A percentile compares a stretch with the other conserved stretches of the same genome.
Evolutionary conservation across 495 filamentous ascomycete species (phyloP).

Genomic region (Talaromyces stipitatus): DNA sequence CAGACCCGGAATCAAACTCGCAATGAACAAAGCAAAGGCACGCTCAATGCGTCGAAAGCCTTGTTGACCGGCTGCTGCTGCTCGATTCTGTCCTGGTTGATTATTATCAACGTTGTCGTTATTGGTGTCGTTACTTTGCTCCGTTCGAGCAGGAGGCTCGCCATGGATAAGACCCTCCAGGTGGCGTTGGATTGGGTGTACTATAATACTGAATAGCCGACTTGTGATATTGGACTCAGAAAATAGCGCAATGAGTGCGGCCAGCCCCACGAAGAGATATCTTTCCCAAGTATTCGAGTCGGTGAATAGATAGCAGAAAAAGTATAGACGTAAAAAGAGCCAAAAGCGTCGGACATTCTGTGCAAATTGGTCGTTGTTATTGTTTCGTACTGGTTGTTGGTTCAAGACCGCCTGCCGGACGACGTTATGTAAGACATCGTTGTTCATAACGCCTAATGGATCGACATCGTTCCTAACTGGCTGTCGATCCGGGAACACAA

Average conservation of each 20-base stretch:
- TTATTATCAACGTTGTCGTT: conserved; percentile 10
- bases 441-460: neutral
- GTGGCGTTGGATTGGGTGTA: conserved; percentile 59
- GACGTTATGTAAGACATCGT: conserved; percentile 23
- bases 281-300: conserved; percentile 65
- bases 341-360: conserved; percentile 57
- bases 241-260: conserved; percentile 53
- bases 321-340: conserved; percentile 67
- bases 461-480: neutral
- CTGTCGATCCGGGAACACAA: neutral
- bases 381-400: conserved; percentile 29
- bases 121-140: conserved; percentile 19
- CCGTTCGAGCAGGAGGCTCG: conserved; percentile 6
- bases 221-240: conserved; percentile 58
- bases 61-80: conserved; percentile 21
- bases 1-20: conserved; percentile 76
- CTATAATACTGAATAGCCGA: conserved; percentile 45
- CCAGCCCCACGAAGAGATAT: conserved; percentile 52
- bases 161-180: conserved; percentile 61
- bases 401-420: conserved; percentile 33
- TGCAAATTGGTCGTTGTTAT: conserved; percentile 38
- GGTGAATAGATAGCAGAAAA: conserved; percentile 75
- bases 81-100: conserved; percentile 6
- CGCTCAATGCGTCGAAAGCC: conserved; percentile 60
- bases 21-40: conserved; percentile 72